Evolutionary conservation across 192 early-diverging fungal genomes (phyloP), one percentile per base, ranked within the genome.

Genomic region (Thamnidium elegans): DNA sequence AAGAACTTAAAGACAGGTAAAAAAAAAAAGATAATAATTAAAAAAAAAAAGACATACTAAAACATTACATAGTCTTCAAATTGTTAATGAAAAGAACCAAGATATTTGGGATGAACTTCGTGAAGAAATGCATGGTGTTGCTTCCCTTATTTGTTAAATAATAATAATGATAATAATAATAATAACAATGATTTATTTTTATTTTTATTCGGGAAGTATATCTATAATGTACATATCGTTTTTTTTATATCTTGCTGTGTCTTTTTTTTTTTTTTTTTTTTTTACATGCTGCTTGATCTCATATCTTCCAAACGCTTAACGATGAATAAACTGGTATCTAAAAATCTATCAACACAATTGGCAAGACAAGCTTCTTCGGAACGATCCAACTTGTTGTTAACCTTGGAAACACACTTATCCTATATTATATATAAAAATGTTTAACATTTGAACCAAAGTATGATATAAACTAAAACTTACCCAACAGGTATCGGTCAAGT

Each of bases 291-390:
- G 9, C 36, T 39, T 39, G 36, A 39, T 66, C 68, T 58, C 48
- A 72, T 43, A 39, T 81, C 79, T 50, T 80, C 76, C 26, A 89
- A 58, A 36, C 78, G 75, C 53, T 84, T 84, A 23, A 88, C 77
- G 52, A 88, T 78, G 59, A 84, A 76, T 45, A 83, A 60, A 56
- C 79, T 82, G 63, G 79, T 78, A 64, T 90, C 88, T 17, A 90
- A 67, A 62, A 90, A 90, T 44, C 88, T 80, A 13, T 78, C 81
- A 9, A 90, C 88, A 72, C 88, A 90, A 81, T 88, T 88, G 31
- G 83, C 74, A 53, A 90, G 67, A 65, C 88, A 90, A 31, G 71
- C 56, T 55, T 76, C 72, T 61, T 87, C 85, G 30, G 67, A 76
- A 52, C 69, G 71, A 54, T 81, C 80, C 21, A 85, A 70, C 31